Evolutionary conservation across 805 yeast genomes (phyloP).

Genomic region (Myxozyma vanderwaltii): DNA sequence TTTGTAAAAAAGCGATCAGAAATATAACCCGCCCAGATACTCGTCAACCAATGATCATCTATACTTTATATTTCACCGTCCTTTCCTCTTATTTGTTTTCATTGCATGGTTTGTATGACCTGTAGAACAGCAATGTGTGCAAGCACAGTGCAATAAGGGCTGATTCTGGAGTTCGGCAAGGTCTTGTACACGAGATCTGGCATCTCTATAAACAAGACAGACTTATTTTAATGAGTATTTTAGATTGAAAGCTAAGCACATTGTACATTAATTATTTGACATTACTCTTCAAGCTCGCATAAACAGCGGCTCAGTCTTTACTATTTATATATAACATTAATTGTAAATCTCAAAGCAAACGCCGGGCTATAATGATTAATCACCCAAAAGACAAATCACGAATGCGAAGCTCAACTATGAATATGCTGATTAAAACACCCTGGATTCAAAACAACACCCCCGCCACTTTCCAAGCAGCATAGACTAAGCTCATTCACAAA

Average conservation of each 20-base stretch:
- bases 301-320: background rate
- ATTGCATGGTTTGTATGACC: no score
- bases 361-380: background rate
- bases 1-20: slow-evolving; percentile 58
- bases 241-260: background rate
- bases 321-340: background rate
- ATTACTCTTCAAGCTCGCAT: no score
- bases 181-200: no score
- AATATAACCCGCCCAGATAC: no score
- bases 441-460: background rate
- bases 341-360: background rate
- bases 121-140: no score
- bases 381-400: background rate
- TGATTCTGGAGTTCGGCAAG: no score
- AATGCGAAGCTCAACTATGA: background rate
- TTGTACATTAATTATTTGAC: no score
- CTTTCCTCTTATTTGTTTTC: no score
- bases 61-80: background rate
- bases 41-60: no score
- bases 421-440: background rate
- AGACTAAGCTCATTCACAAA: background rate
- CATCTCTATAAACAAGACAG: no score
- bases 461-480: background rate
- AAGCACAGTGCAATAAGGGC: no score
- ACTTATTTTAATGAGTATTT: background rate